Base-by-base conservation (phyloP, 352 stramenopile genomes). In the Phytophthora litchii region DNA sequence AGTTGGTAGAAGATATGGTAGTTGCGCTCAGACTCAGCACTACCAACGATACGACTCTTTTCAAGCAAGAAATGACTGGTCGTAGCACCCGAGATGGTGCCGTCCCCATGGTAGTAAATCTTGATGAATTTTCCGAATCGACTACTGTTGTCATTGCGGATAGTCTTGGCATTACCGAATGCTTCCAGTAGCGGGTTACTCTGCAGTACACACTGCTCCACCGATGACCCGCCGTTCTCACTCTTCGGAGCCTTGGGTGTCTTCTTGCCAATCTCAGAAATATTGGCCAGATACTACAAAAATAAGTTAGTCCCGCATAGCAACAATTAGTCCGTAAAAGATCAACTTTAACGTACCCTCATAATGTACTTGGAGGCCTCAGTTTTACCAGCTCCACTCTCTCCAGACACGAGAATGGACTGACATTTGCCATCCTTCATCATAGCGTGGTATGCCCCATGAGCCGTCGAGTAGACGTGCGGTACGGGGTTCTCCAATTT, bases 1-100 rank as follows among this genome's bases (percentile, higher is more conserved):
- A 99, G 67, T 71, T 99, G 91, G 74, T 99, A 99, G 68, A 99
- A 99, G 32, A 99, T 97, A 74, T 99, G 97, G 80, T 99, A 99
- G 73, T 99, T 99, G 16, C 97, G 81, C 77, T 99, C 97, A 3
- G 91, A 74, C 14, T 95, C 70, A 4, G 82, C 86, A 71, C 97
- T 97, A 20, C 88, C 86, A 1, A 99, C 88, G 21, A 99, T 95
- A 14, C 97, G 93, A 54, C 96, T 97, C 74, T 99, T 99, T 70
- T 99, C 97, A 11, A 99, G 78, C 40, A 99, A 80, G 66, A 99
- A 99, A 25, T 98, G 97, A 57, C 95, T 97, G 37, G 97, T 97
- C 32, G 78, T 96, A n/a, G 91, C 92, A 11, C 92, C 93, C 1
- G 87, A 92, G 57, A 98, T 97, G 17, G 81, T 92, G 16, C 92